These are phyloP conservation scores for Crassisporium funariophilum DNA, from an alignment of 768 basidiomycete species.

Conservation along the genomic window DNA sequence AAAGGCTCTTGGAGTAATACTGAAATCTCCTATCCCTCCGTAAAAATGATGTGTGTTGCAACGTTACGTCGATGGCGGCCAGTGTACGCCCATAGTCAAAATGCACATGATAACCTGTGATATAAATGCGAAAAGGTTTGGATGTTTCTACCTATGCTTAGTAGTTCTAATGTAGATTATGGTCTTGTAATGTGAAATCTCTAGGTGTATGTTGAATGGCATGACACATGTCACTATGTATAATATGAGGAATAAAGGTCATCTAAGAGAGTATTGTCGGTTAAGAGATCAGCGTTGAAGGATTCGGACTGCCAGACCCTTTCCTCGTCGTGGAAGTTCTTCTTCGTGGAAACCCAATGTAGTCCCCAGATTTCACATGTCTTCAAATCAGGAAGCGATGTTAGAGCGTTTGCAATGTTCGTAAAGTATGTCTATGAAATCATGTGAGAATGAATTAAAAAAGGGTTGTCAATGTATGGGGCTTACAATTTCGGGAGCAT, in stretches of 20 bases:
- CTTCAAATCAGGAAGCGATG: conserved; percentile 59
- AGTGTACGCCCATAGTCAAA: too few relatives aligned
- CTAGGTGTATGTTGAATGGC: too few relatives aligned
- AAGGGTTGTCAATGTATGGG: conserved; percentile 12
- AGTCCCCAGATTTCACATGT: conserved; percentile 77
- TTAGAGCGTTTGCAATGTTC: conserved; percentile 57
- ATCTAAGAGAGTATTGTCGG: conserved; percentile 34
- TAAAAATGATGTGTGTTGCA: too few relatives aligned
- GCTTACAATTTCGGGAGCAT: conserved; percentile 54
- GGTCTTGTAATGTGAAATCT: too few relatives aligned
- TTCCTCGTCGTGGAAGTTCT: conserved; percentile 42
- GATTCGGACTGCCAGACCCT: conserved; percentile 58
- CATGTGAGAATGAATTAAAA: conserved; percentile 21
- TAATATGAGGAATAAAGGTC: conserved; percentile 31
- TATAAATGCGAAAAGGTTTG: too few relatives aligned
- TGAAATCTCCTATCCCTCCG: too few relatives aligned
- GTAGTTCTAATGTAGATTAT: too few relatives aligned
- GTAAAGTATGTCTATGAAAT: conserved; percentile 59
- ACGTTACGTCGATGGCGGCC: too few relatives aligned
- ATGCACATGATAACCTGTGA: too few relatives aligned
- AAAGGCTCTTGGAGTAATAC: too few relatives aligned
- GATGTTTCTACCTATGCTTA: too few relatives aligned
- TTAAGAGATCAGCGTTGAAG: conserved; percentile 32
- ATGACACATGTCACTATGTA: too few relatives aligned
- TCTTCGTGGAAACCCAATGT: conserved; percentile 66